Evolutionary conservation across 192 early-diverging fungal genomes (phyloP), one percentile per base, ranked within the genome.

Genomic region (Backusella morwellensis): DNA sequence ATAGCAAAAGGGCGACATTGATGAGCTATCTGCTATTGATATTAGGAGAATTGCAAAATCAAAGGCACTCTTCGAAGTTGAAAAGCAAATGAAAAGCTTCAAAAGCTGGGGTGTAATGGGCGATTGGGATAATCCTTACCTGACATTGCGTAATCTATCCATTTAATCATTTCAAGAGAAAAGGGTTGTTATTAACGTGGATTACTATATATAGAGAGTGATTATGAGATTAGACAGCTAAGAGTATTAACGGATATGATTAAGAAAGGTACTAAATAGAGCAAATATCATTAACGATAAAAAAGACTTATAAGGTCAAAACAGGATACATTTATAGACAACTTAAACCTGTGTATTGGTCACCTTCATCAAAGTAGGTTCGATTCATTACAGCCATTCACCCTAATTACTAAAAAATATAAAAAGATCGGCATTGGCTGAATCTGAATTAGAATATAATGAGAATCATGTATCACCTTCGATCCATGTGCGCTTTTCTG

Each of bases 311-410:
- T 29, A 67, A 5, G 35, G 6, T 32, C 32, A 32, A 72, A 54
- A 52, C 23, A 75, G 91, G 91, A 7, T 88, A 91, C 29, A 93
- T 95, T 26, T 93, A 93, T 71, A 87, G 93, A 14, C 91, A 91
- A 76, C 87, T 90, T 81, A 93, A 93, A 73, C 93, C 93, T 1
- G 93, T 95, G 3, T 93, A 92, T 77, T 95, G 92, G 92, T 95
- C 92, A 35, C 93, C 93, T 4, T 95, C 93, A 3, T 93, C 93
- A 56, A 87, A 84, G 80, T 87, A 78, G 68, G 41, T 42, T 69
- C 34, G 40, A 44, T 44, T 40, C 11, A 40, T 12, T 11, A 40
- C 38, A 44, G 35, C 3, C 7, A 44, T 4, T 6, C 12, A 54
- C 0, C 6, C 1, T 26, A 35, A 69, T 36, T 19, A 44, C 5